phyloP scores from a whole-genome alignment of 208 protist species.

The Herpetomonas samuelpessoai region DNA sequence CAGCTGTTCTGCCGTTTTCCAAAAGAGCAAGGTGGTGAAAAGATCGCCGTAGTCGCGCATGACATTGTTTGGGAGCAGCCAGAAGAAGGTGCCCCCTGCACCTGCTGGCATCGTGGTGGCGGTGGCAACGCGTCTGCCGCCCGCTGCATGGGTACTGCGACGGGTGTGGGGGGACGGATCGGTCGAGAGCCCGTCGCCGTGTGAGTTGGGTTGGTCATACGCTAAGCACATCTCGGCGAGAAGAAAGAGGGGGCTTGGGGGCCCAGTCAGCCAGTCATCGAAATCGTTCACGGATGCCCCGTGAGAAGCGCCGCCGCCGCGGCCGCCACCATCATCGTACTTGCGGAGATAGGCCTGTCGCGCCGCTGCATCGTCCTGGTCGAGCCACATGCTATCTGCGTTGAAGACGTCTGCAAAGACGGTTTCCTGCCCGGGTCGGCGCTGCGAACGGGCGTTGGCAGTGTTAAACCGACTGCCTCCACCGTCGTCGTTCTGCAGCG shows the following conservation, averaged over 20 bases:
- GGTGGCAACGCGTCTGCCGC: conserved; percentile 13
- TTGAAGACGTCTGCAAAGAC: neutral
- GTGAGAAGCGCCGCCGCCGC: neutral
- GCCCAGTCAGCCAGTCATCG: neutral
- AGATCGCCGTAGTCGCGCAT: conserved; percentile 23
- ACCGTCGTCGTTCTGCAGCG: neutral
- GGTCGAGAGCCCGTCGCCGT: neutral
- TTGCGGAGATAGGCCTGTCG: neutral
- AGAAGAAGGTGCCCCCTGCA: conserved; percentile 23
- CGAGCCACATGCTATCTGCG: neutral
- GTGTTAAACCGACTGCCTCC: too few relatives aligned
- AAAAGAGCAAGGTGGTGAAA: conserved; percentile 65
- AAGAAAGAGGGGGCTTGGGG: neutral
- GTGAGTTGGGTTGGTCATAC: neutral
- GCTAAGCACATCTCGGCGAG: neutral
- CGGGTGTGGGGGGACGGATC: neutral
- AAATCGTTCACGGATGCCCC: neutral
- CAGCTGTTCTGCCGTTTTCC: conserved; percentile 61
- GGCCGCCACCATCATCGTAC: neutral
- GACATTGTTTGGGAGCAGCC: conserved; percentile 27
- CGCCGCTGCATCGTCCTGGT: neutral
- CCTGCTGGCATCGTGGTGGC: conserved; percentile 9
- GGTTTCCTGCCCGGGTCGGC: neutral
- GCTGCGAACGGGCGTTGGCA: too few relatives aligned
- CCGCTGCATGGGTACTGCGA: too few relatives aligned